phyloP scores from a whole-genome alignment of 176 grass and related monocot genomes.

The Coix lacrymajobi region DNA sequence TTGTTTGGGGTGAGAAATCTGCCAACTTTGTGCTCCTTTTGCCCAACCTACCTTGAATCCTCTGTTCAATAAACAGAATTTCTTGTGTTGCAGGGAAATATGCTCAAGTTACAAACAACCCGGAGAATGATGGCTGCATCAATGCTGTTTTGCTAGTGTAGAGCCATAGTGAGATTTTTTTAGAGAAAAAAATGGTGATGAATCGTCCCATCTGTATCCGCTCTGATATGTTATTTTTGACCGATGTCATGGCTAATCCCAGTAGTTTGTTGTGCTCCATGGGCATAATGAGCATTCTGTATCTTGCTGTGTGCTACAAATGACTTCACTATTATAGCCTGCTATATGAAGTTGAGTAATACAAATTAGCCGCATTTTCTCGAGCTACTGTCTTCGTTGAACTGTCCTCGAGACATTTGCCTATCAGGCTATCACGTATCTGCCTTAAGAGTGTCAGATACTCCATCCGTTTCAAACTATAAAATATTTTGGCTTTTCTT shows the following conservation, averaged over 20 bases:
- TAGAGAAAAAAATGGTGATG: no score
- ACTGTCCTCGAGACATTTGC: background rate
- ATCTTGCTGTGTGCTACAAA: background rate
- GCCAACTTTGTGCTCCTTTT: background rate
- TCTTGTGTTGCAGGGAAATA: conserved; percentile 72
- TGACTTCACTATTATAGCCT: background rate
- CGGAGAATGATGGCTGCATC: conserved; percentile 87
- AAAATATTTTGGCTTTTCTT: no score
- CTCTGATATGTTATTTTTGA: background rate
- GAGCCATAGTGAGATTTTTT: background rate
- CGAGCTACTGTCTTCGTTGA: background rate
- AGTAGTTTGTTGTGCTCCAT: background rate
- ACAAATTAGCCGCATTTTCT: background rate
- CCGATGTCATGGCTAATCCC: background rate
- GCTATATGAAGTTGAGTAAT: background rate
- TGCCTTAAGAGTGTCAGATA: background rate
- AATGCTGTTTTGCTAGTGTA: conserved; percentile 86
- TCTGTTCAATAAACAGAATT: background rate
- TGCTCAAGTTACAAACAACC: conserved; percentile 89
- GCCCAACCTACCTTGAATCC: background rate
- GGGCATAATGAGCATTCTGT: background rate
- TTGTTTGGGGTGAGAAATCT: conserved; percentile 78
- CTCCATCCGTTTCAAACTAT: no score
- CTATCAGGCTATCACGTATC: background rate
- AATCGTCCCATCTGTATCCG: background rate